Evolutionary conservation across 257 asterid species (phyloP).

Genomic region (Echites panduratus): DNA sequence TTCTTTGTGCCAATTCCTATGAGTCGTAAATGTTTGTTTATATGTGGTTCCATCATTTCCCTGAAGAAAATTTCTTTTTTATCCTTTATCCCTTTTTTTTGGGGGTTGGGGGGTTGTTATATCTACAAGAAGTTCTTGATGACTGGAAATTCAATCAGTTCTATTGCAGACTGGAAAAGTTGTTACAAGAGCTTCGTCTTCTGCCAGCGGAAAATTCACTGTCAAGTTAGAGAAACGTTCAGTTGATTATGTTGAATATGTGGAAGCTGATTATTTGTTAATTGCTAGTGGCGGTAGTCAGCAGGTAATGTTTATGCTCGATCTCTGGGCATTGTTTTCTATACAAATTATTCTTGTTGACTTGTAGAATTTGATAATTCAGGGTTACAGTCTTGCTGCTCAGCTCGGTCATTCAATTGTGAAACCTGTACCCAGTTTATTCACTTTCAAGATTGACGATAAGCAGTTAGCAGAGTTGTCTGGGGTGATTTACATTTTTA

Average conservation of each 20-base stretch:
- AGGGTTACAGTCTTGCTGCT: slow-evolving; percentile 81
- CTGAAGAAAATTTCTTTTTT: neutral
- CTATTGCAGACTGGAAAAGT: slow-evolving; percentile 69
- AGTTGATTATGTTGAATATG: slow-evolving; percentile 42
- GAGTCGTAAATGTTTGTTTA: neutral
- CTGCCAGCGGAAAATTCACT: slow-evolving; percentile 47
- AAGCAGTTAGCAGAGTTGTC: slow-evolving; percentile 64
- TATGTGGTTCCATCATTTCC: neutral
- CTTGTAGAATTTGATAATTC: slow-evolving; percentile 20
- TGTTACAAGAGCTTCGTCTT: slow-evolving; percentile 61
- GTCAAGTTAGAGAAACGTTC: slow-evolving; percentile 73
- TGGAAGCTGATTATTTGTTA: slow-evolving; percentile 68
- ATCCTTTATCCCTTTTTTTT: neutral
- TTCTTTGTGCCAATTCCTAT: neutral
- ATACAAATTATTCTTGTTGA: slow-evolving; percentile 11
- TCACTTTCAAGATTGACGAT: slow-evolving; percentile 90
- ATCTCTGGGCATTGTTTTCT: slow-evolving; percentile 13
- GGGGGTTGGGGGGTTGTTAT: neutral
- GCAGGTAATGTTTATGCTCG: slow-evolving; percentile 48
- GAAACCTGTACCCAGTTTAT: slow-evolving; percentile 92
- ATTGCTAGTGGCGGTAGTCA: slow-evolving; percentile 90
- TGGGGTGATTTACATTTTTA: slow-evolving; percentile 60
- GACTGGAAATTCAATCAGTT: slow-evolving; percentile 31
- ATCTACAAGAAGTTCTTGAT: slow-evolving; percentile 22
- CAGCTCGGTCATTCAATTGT: slow-evolving; percentile 85